phyloP scores from a whole-genome alignment of 345 rosid species.

The Gossypium turneri region DNA sequence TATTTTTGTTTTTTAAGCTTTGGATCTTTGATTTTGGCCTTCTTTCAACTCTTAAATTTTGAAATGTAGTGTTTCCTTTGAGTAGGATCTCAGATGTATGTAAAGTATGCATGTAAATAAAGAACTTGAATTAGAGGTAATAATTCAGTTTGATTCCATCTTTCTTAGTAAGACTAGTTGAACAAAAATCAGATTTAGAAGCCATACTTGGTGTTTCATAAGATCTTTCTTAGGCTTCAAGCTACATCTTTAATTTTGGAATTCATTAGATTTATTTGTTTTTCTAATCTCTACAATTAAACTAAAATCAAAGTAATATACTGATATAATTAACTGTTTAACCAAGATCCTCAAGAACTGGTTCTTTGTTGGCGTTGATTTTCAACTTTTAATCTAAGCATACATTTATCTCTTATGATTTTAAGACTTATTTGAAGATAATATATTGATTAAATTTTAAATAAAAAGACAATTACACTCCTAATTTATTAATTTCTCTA shows the following conservation, averaged over 20 bases:
- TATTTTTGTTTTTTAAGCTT: background rate
- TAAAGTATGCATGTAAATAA: background rate
- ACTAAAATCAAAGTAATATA: background rate
- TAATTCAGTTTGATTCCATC: background rate
- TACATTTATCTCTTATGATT: no score
- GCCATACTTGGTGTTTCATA: background rate
- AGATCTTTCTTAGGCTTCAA: background rate
- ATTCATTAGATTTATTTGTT: background rate
- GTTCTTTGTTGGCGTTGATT: no score
- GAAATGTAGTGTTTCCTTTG: background rate
- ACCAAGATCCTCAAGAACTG: no score
- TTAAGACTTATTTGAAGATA: no score
- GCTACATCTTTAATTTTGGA: background rate
- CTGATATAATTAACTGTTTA: no score
- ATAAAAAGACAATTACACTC: no score
- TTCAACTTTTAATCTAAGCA: no score
- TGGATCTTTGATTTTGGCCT: background rate
- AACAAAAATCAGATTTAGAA: background rate
- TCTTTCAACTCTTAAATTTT: background rate
- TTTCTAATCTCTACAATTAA: background rate
- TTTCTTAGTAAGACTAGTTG: background rate
- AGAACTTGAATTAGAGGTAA: background rate
- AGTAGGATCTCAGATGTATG: constrained; percentile 1
- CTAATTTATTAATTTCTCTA: no score
- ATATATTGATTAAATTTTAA: no score